Evolutionary conservation across 768 basidiomycete genomes (phyloP).

Genomic region (Mycena latifolia): DNA sequence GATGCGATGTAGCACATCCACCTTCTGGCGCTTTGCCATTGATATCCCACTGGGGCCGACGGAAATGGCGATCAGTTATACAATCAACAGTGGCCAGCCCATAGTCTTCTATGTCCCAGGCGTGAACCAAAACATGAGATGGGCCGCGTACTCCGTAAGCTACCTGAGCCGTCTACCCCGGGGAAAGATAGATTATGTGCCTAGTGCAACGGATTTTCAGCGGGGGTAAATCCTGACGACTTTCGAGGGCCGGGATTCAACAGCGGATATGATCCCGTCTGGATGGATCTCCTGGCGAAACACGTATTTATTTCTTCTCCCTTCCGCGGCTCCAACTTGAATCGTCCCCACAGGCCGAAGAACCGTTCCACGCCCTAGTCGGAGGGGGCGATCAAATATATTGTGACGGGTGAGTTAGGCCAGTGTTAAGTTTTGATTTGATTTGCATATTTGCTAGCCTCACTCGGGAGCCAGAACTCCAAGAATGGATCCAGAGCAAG

Average conservation of each 20-base stretch:
- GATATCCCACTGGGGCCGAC: constrained; percentile 77
- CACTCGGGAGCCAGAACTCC: constrained; percentile 89
- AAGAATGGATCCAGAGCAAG: constrained; percentile 83
- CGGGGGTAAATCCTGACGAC: constrained; percentile 90
- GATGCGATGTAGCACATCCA: constrained; percentile 88
- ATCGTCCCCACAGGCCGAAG: constrained; percentile 47
- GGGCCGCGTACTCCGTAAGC: constrained; percentile 89
- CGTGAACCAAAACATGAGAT: constrained; percentile 85
- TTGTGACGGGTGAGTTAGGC: constrained; percentile 73
- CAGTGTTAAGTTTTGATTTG: not conserved
- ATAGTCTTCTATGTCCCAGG: constrained; percentile 86
- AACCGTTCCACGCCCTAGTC: constrained; percentile 91
- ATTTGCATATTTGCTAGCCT: constrained; percentile 57
- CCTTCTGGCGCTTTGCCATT: constrained; percentile 95
- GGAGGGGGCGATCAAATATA: constrained; percentile 97
- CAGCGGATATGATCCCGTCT: constrained; percentile 90
- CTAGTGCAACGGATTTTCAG: constrained; percentile 90
- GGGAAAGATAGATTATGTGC: constrained; percentile 9
- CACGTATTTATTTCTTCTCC: constrained; percentile 55
- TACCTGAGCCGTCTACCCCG: not conserved
- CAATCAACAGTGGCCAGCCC: constrained; percentile 80
- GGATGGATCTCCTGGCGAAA: constrained; percentile 90
- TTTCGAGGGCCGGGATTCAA: constrained; percentile 86
- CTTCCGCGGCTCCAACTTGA: not conserved
- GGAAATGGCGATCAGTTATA: constrained; percentile 86